Base-by-base conservation (phyloP, 1,284 basidiomycete genomes). In the Ganoderma lingzhi region DNA sequence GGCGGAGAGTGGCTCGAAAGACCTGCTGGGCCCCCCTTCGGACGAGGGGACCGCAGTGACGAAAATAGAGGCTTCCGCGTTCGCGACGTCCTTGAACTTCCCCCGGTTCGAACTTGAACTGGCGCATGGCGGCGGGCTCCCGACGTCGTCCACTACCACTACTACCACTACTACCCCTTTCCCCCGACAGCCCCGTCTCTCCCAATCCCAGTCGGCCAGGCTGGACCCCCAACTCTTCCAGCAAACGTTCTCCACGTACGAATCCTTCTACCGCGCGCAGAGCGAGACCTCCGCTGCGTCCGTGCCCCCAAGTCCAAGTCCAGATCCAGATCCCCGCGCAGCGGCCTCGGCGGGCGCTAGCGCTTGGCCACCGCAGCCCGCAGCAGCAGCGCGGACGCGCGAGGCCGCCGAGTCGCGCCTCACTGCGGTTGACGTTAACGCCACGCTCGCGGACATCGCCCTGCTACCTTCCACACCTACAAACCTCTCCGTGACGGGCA, bases 201-300 rank as follows among this genome's bases (percentile, higher is more conserved):
- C 56, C 9, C 32, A 39, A 10, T 59, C 56, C 9, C 32, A 39
- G 8, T 39, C 56, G 8, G n/a, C 56, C 35, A 35, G 35, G 19
- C 30, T n/a, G 35, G 19, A 59, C 12, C 35, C 32, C 10, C 19
- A 37, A 4, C 32, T 39, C 5, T 39, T n/a, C 0, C 56, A 39
- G 8, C 56, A 59, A 12, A 59, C 35, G 3, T 59, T 59, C 56
- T 59, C 56, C 35, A 59, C 56, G 3, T 59, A 39, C n/a, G 56
- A 39, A 23, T 59, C 56, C n/a, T 23, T 59, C 56, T 59, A 59
- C 19, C 56, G 56, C 17, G 56, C 56, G 6, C 56, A 37, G 35
- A 39, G 35, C 35, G 56, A 59, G 56, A 39, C 56, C 32, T 12
- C 35, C 3, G 1, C n/a, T n/a, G n/a, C 32, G 2, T 39, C 56